Evolutionary conservation across 768 basidiomycete genomes (phyloP), one percentile per base, ranked within the genome.

Genomic region (Suillus lakei): DNA sequence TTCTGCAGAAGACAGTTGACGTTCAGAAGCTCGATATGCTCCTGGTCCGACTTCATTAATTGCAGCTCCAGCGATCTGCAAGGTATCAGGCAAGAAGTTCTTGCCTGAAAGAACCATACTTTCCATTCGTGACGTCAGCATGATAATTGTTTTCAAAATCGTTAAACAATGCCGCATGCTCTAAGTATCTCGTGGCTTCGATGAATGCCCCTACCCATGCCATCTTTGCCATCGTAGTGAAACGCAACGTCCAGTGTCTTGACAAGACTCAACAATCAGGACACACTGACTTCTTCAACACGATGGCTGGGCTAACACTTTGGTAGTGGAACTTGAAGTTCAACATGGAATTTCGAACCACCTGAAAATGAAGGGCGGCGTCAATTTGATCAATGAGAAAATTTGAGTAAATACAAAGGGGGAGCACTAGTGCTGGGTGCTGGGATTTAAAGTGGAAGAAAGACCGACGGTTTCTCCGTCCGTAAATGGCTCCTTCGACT

Each of bases 181-280:
- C 23, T 23, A n/a, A n/a, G n/a, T n/a, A 98, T 90, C 61, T 86
- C 90, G 79, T 99, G 97, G 69, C 91, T 91, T 99, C 97, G 76
- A 99, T 98, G 77, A 90, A 96, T 0, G 95, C 94, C 66, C 94
- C 96, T n/a, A 73, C 99, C 98, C 93, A 98, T 98, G 46, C 97
- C 96, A 73, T 99, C 97, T 76, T 99, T 98, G 36, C 98, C 97
- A 68, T 99, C 97, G 73, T 99, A 99, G 77, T 92, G 92, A 46
- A 99, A 96, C 88, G 91, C 92, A 48, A 99, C 91, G 68, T 98
- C 97, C 70, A 99, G 81, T 0, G 97, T 97, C 80, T 99, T 99
- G 71, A 99, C 98, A 68, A 99, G 84, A 66, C n/a, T n/a, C n/a
- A n/a, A n/a, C n/a, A 96, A 93, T 72, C 97, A 53, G 8, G 51